phyloP scores from a whole-genome alignment of 2,329 filamentous ascomycete species.

The Cladosporium phlei region DNA sequence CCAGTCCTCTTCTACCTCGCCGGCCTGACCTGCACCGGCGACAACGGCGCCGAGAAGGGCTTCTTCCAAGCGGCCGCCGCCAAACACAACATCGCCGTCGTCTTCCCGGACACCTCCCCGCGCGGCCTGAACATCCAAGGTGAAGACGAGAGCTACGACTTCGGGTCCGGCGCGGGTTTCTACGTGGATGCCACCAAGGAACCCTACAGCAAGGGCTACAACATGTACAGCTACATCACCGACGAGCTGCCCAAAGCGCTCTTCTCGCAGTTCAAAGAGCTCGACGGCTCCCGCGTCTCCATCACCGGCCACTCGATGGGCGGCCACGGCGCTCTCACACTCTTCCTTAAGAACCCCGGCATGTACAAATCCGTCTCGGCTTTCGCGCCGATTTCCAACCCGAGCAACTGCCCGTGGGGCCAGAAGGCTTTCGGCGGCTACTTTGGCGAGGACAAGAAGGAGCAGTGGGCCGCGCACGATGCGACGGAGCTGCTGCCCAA shows the following conservation, averaged over 20 bases:
- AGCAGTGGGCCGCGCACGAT: conserved; percentile 83
- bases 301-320: conserved; percentile 97
- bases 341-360: conserved; percentile 88
- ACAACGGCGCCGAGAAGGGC: conserved; percentile 71
- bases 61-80: conserved; percentile 86
- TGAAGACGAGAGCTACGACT: conserved; percentile 86
- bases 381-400: conserved; percentile 87
- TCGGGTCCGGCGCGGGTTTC: conserved; percentile 87
- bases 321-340: conserved; percentile 86
- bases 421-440: conserved; percentile 93
- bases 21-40: conserved; percentile 88
- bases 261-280: conserved; percentile 63
- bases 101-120: conserved; percentile 93
- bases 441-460: conserved; percentile 67
- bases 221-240: conserved; percentile 93
- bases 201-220: conserved; percentile 74
- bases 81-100: conserved; percentile 77
- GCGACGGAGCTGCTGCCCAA: conserved; percentile 80
- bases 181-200: conserved; percentile 80
- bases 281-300: conserved; percentile 68
- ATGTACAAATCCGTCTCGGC: conserved; percentile 85
- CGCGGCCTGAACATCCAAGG: conserved; percentile 73
- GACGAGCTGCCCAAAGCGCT: conserved; percentile 75
- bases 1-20: conserved; percentile 91
- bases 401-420: conserved; percentile 81